These are phyloP conservation scores for Halocafeteria seosinensis DNA, from an alignment of 108 stramenopile genomes.

Conservation along the genomic window DNA sequence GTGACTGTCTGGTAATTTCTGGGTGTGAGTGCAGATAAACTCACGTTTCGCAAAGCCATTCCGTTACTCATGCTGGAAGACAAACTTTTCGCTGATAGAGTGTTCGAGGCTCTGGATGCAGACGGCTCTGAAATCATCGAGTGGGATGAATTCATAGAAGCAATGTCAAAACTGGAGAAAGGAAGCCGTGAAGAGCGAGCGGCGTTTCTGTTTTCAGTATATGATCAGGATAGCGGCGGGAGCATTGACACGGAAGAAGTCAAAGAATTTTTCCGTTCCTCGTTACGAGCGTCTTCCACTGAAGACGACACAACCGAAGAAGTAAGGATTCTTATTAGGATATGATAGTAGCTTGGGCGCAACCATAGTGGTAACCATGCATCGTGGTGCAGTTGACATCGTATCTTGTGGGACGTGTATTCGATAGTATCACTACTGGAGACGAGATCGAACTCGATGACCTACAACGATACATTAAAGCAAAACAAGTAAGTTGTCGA, in stretches of 20 bases:
- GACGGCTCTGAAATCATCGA: conserved; percentile 14
- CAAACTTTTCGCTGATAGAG: conserved; percentile 8
- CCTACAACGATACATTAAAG: background rate
- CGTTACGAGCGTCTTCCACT: background rate
- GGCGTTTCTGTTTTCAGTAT: conserved; percentile 8
- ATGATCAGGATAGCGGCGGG: conserved; percentile 9
- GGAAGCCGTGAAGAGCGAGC: conserved; percentile 5
- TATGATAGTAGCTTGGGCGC: too few species aligned
- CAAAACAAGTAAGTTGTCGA: conserved; percentile 3
- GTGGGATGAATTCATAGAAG: conserved; percentile 13
- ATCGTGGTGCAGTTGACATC: background rate
- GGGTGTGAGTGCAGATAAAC: conserved; percentile 7
- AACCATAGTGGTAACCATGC: too few species aligned
- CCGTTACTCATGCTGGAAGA: conserved; percentile 14
- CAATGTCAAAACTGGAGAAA: conserved; percentile 9
- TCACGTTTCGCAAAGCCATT: conserved; percentile 8
- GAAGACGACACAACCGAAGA: background rate
- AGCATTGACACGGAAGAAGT: background rate
- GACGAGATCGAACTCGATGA: conserved; percentile 5
- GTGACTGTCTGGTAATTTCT: too few species aligned
- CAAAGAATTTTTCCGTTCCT: background rate
- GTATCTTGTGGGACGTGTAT: background rate
- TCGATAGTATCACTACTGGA: background rate
- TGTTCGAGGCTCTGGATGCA: conserved; percentile 10
- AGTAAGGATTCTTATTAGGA: background rate